Base-by-base conservation (phyloP, 345 rosid species). In the Moricandia moricandioides region DNA sequence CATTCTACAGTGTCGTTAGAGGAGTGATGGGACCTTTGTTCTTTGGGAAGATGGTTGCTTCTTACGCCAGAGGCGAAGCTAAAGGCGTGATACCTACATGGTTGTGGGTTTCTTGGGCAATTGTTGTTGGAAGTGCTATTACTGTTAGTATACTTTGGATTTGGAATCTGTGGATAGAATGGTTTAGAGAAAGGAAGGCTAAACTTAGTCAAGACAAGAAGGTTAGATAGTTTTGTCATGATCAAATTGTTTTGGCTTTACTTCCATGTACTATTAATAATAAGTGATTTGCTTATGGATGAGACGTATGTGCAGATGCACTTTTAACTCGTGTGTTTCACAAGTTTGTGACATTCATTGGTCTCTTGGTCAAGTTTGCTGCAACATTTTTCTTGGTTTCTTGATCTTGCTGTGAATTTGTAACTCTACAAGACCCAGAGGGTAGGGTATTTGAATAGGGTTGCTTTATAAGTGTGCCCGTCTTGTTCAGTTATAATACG, bases 41-140 rank as follows among this genome's bases (percentile, higher is more conserved):
- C 56, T 83, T 91, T 52, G 85, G 79, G 70, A 78, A 68, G 69
- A 91, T 95, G 97, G 85, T 81, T 3, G 56, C 13, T 5, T 91
- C 81, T 75, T 95, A 83, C 55, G 45, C 75, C 3, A 54, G 80
- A 66, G 97, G 96, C 2, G 82, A 47, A 40, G 92, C 89, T 4
- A 79, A 84, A 13, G 75, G 75, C 11, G 70, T 88, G 14, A 87
- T 91, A 2, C 96, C 99, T 3, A 88, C 45, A 72, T 95, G 97
- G 96, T 65, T 92, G 55, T 90, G 97, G 97, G 76, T 89, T 70
- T 95, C 99, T 65, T 92, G 99, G 97, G 70, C 88, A 10, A 14
- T 77, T 10, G 97, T 95, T 16, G 89, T 91, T 51, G 80, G 81
- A 13, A 69, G 70, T n/a, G 95, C 97, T 0, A 89, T 90, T 55